Conservation (phyloP, 2,329 filamentous ascomycete species). For the Epichloe sylvatica region DNA sequence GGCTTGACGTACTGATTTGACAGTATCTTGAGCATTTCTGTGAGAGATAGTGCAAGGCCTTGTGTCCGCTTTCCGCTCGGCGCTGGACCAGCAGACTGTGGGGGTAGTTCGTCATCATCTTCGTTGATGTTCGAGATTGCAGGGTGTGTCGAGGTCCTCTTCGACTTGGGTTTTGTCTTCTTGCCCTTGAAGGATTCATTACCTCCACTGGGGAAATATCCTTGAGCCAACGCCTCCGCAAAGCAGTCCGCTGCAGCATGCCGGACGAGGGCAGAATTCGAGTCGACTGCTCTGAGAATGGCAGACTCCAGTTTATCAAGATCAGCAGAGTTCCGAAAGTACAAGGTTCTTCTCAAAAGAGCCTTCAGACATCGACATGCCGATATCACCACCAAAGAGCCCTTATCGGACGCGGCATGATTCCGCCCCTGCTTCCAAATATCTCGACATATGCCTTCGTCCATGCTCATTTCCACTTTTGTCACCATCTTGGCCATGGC, state of each 20-base stretch:
- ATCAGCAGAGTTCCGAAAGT: slow-evolving; percentile 78
- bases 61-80: slow-evolving; percentile 55
- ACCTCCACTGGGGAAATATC: slow-evolving; percentile 43
- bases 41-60: slow-evolving; percentile 58
- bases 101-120: slow-evolving; percentile 60
- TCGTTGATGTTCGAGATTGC: slow-evolving; percentile 33
- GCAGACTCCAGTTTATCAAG: slow-evolving; percentile 77
- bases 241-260: slow-evolving; percentile 79
- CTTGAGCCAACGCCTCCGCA: slow-evolving; percentile 69
- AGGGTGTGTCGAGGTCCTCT: slow-evolving; percentile 45
- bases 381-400: slow-evolving; percentile 61
- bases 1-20: slow-evolving; percentile 67
- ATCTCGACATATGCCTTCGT: slow-evolving; percentile 75
- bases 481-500: slow-evolving; percentile 62
- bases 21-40: slow-evolving; percentile 65
- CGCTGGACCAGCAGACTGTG: slow-evolving; percentile 59
- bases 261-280: slow-evolving; percentile 56
- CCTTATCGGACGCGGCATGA: slow-evolving; percentile 66
- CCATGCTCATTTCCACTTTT: slow-evolving; percentile 63
- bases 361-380: slow-evolving; percentile 69
- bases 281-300: slow-evolving; percentile 79
- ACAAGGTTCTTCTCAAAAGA: slow-evolving; percentile 56
- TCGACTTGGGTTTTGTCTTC: slow-evolving; percentile 50
- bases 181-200: slow-evolving; percentile 47
- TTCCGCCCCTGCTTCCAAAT: slow-evolving; percentile 84